Percentiles rank a stretch among this genome's conserved stretches.
Evolutionary conservation across 768 basidiomycete species (phyloP).

Genomic region (Porphyrellus cyaneotinctus): DNA sequence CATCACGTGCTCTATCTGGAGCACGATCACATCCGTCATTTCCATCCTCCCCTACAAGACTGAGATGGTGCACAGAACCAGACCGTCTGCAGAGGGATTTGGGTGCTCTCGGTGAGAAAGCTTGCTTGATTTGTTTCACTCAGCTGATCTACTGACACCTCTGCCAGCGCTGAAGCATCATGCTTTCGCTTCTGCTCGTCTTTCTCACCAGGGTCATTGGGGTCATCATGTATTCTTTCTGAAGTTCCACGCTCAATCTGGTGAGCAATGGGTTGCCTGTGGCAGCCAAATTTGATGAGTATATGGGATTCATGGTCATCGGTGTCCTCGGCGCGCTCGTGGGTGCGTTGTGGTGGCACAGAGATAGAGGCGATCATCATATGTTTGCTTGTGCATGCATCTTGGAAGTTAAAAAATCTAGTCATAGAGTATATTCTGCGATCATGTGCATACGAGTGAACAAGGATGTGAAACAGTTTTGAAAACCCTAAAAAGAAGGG

Average conservation of each 20-base stretch:
- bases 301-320: slow-evolving; percentile 59
- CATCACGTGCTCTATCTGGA: slow-evolving; percentile 62
- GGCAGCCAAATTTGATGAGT: slow-evolving; percentile 49
- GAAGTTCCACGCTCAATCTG: slow-evolving; percentile 42
- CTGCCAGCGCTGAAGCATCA: slow-evolving; percentile 45
- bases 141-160: background rate
- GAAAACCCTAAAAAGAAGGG: no score
- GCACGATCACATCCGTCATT: slow-evolving; percentile 64
- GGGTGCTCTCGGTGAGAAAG: slow-evolving; percentile 43
- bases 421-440: background rate
- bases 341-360: slow-evolving; percentile 46
- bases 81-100: slow-evolving; percentile 49
- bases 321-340: slow-evolving; percentile 61
- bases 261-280: slow-evolving; percentile 30
- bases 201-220: slow-evolving; percentile 66
- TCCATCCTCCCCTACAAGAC: slow-evolving; percentile 68
- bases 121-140: background rate
- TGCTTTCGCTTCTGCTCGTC: slow-evolving; percentile 70
- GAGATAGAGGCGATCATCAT: slow-evolving; percentile 2
- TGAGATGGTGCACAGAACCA: slow-evolving; percentile 51
- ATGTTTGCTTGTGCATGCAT: background rate
- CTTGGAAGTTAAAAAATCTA: background rate
- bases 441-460: background rate
- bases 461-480: background rate
- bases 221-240: slow-evolving; percentile 62